Evolutionary conservation across 192 early-diverging fungal genomes (phyloP), one percentile per base, ranked within the genome.

Genomic region (Phycomyces blakesleeanus): DNA sequence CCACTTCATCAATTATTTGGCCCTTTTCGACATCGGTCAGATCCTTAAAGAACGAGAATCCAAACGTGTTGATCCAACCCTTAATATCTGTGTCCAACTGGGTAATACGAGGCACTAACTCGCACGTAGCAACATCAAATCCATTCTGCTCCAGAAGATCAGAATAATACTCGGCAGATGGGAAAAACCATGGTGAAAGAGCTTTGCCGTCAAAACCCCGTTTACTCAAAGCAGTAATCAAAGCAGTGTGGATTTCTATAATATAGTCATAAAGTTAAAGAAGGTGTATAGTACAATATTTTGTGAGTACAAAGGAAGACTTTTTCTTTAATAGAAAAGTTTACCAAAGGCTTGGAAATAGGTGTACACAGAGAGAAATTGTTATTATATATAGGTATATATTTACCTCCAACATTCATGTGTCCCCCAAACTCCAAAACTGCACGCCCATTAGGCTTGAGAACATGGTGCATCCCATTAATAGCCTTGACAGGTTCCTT

Each of bases 61-160:
- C 85, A 80, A 90, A 87, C 0, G 87, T 86, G 21, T 87, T 76
- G 9, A 87, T 61, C 87, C 85, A 89, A 8, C 87, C 87, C 3
- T 60, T 61, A 18, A 87, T 41, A 60, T 83, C 73, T 7, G 85
- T 86, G 14, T 75, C 62, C 58, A 90, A 68, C 5, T 65, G 26
- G 0, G 87, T 89, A 21, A 79, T 73, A 7, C 87, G 69, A 38
- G 86, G 80, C 41, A 82, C 71, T 18, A 80, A 58, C 26, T 69
- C 69, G 38, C 86, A 75, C 0, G 51, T 55, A 11, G 72, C 62
- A 8, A 82, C 75, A 5, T 69, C 52, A 59, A 90, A 85, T 0
- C 81, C 79, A 52, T 81, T 71, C 4, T 72, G 51, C 11, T 75
- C 74, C 37, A 90, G 69, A 25, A 90, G 50, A 5, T 54, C 26